A percentile compares a stretch with the other conserved stretches of the same genome.
These are phyloP conservation scores for Globisporangium orthogonon DNA, from an alignment of 352 stramenopile genomes.

Conservation along the genomic window DNA sequence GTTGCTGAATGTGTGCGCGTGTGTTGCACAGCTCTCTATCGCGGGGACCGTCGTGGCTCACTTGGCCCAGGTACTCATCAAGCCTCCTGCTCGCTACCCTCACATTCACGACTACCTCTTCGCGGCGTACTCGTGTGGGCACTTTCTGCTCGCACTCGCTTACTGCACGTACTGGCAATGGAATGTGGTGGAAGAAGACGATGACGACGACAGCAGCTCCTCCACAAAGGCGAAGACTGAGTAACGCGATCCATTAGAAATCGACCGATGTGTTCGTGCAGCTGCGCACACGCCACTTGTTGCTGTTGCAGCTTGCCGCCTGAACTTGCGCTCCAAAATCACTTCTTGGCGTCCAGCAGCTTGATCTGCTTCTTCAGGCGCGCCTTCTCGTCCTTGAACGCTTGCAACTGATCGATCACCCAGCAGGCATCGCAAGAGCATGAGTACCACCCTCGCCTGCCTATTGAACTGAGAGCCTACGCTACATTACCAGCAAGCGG, in stretches of 20 bases:
- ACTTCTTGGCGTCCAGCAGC: conserved; percentile 62
- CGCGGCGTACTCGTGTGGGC: conserved; percentile 66
- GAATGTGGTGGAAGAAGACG: conserved; percentile 24
- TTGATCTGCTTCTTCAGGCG: conserved; percentile 84
- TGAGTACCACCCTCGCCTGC: no score
- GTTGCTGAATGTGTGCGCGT: conserved; percentile 2
- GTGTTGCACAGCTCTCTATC: conserved; percentile 37
- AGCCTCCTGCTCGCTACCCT: conserved; percentile 49
- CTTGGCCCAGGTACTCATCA: conserved; percentile 34
- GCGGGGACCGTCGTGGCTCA: conserved; percentile 51
- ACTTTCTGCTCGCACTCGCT: conserved; percentile 62
- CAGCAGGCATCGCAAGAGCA: not conserved
- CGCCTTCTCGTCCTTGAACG: conserved; percentile 83
- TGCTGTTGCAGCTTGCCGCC: not conserved
- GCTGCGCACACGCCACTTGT: not conserved
- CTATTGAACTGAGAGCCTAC: no score
- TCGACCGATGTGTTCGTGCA: not conserved
- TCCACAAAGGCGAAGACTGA: conserved; percentile 31
- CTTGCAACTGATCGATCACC: conserved; percentile 42
- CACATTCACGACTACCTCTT: conserved; percentile 87
- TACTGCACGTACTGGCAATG: conserved; percentile 87
- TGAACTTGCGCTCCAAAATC: conserved; percentile 3
- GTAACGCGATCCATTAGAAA: conserved; percentile 15
- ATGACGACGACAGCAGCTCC: not conserved
- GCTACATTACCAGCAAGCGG: conserved; percentile 51